A percentile compares a stretch with the other conserved stretches of the same genome.
phyloP scores from a whole-genome alignment of 768 basidiomycete genomes.

The Multifurca ochricompacta region DNA sequence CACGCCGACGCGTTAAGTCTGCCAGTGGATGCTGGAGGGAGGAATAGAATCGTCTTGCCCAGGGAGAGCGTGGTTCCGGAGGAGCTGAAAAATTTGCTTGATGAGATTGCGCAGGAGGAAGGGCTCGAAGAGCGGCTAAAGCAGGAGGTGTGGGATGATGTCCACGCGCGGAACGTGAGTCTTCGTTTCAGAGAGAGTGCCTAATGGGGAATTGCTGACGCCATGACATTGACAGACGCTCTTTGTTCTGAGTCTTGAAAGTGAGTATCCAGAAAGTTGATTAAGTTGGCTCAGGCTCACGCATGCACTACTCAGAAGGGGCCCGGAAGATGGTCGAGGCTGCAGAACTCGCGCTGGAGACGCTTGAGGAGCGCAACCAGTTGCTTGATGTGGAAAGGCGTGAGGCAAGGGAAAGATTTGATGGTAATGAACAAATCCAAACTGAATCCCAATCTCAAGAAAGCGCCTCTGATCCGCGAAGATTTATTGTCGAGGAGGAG shows the following conservation, averaged over 20 bases:
- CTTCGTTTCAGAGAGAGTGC: not conserved
- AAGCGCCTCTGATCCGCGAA: too few relatives aligned
- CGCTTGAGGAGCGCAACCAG: slow-evolving; percentile 28
- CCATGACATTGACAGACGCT: slow-evolving; percentile 29
- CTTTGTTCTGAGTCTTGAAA: slow-evolving; percentile 39
- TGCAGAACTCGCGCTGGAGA: slow-evolving; percentile 29
- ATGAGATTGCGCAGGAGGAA: slow-evolving; percentile 34
- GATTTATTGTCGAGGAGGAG: too few relatives aligned
- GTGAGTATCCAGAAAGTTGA: slow-evolving; percentile 26
- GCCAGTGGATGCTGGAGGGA: not conserved
- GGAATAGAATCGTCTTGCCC: not conserved
- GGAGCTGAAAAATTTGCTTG: slow-evolving; percentile 31
- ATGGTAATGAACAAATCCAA: not conserved
- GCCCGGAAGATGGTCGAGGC: slow-evolving; percentile 28
- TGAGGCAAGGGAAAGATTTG: not conserved
- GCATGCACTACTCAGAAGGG: slow-evolving; percentile 24
- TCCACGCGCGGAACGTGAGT: slow-evolving; percentile 36
- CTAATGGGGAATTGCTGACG: not conserved
- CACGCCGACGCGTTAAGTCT: slow-evolving; percentile 14
- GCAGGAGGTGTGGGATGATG: slow-evolving; percentile 37
- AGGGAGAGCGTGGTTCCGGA: slow-evolving; percentile 18
- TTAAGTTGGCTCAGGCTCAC: not conserved
- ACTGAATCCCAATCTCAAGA: too few relatives aligned
- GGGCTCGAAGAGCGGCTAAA: slow-evolving; percentile 30
- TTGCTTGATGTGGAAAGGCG: slow-evolving; percentile 6